Evolutionary conservation across 768 basidiomycete genomes (phyloP).

Genomic region (Leccinum uliginosum): DNA sequence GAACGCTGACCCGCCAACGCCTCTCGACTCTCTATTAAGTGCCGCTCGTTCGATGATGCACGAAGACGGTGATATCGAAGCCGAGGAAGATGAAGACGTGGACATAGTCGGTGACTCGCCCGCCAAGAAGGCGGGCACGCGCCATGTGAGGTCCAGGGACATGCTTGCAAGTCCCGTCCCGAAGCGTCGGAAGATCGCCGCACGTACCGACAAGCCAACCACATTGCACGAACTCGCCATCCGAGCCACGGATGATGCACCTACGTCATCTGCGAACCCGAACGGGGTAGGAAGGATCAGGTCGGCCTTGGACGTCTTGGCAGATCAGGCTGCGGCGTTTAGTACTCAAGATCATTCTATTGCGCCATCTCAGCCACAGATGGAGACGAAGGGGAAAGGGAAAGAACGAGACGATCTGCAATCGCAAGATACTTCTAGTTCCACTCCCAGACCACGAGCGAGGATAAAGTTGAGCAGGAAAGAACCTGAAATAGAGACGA

Average conservation of each 20-base stretch:
- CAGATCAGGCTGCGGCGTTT: conserved; percentile 65
- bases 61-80: conserved; percentile 29
- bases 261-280: conserved; percentile 1
- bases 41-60: conserved; percentile 57
- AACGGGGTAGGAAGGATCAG: conserved; percentile 27
- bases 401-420: conserved; percentile 13
- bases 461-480: conserved; percentile 9
- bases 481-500: conserved; percentile 4
- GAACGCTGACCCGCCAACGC: conserved; percentile 35
- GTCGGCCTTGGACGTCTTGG: conserved; percentile 67
- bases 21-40: conserved; percentile 56
- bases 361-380: neutral
- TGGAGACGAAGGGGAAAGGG: conserved; percentile 17
- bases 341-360: conserved; percentile 32
- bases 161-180: conserved; percentile 35
- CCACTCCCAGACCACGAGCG: conserved; percentile 5
- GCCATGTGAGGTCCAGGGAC: conserved; percentile 25
- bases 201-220: conserved; percentile 9
- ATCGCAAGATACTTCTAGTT: conserved; percentile 1
- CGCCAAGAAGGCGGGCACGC: conserved; percentile 18
- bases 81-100: conserved; percentile 29
- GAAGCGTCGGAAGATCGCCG: conserved; percentile 33
- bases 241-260: neutral
- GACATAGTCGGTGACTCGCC: conserved; percentile 21
- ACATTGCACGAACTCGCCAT: conserved; percentile 3